A percentile compares a stretch with the other conserved stretches of the same genome.
Conservation (phyloP, 1,284 basidiomycete species). For the Naganishia liquefaciens region DNA sequence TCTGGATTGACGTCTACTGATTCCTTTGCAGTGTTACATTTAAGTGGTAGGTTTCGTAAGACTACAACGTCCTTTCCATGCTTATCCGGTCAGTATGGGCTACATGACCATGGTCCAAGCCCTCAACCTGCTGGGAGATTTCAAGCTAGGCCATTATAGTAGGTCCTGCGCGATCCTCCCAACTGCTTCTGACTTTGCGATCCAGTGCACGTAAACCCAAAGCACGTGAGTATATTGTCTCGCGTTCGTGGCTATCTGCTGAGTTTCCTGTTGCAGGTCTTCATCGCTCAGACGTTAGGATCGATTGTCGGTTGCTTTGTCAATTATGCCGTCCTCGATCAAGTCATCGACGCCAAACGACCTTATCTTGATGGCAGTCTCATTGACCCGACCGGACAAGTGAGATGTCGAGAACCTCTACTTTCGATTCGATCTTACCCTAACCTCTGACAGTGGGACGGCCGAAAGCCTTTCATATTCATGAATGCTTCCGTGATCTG, state of each 20-base stretch:
- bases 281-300: constrained; percentile 56
- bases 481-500: constrained; percentile 53
- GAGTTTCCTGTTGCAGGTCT: constrained; percentile 51
- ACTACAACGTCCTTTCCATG: background rate
- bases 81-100: constrained; percentile 12
- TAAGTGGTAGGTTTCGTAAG: constrained; percentile 44
- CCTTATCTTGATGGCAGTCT: constrained; percentile 50
- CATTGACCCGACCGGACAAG: constrained; percentile 55
- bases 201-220: constrained; percentile 33
- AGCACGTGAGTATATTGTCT: constrained; percentile 26
- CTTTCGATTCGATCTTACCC: background rate
- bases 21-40: constrained; percentile 48
- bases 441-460: constrained; percentile 47
- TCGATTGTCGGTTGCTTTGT: constrained; percentile 56
- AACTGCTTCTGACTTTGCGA: background rate
- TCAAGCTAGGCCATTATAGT: constrained; percentile 56
- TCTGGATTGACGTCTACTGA: background rate
- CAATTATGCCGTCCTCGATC: constrained; percentile 55
- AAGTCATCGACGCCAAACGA: constrained; percentile 49
- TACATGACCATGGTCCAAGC: constrained; percentile 56
- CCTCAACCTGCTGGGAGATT: constrained; percentile 54
- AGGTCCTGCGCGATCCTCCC: background rate
- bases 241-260: background rate
- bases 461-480: constrained; percentile 50
- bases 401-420: background rate